Evolutionary conservation across 139 green algal genomes (phyloP), one percentile per base, ranked within the genome.

Genomic region (Chlorella sp.): DNA sequence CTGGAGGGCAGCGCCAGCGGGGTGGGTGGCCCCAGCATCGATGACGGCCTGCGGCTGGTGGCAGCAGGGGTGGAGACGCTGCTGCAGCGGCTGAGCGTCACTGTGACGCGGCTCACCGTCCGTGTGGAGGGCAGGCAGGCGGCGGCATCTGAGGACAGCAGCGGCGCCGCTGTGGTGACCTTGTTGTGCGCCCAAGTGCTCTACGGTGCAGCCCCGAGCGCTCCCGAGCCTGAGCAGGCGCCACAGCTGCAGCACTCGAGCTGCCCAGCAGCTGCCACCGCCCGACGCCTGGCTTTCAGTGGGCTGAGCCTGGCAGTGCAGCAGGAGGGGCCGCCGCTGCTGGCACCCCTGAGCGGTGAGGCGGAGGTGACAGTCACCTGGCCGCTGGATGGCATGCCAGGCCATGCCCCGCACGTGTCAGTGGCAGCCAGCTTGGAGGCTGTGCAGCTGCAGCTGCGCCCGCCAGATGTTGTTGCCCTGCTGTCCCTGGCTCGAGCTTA

Each of bases 51-150:
- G 34, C 71, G 71, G 21, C 65, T 87, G 28, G 94, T 96, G 36
- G 93, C 92, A 0, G 89, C 89, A 11, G 87, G 91, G 25, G 79
- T 96, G 44, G 91, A 96, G 84, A 63, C 86, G 0, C 34, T 95
- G 81, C 83, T 95, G 87, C 92, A 94, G 85, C 82, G 90, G 44
- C 71, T 94, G 65, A 83, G 71, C 25, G 55, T 95, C 7, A 65
- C 80, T 34, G 74, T 80, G 23, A 87, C 74, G 26, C 83, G 88
- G 82, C 41, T 92, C 1, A 81, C 90, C 44, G 38, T 94, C 16
- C 78, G 81, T 20, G 44, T 92, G 18, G 91, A 92, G 34, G 20
- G 47, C 20, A n/a, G 30, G 70, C 75, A 62, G 26, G 75, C 51
- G 3, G 13, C 34, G 28, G 51, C 51, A 23, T 9, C 51, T 18